Base-by-base conservation (phyloP, 495 filamentous ascomycete species). In the Trichocladium uniseriatum region DNA sequence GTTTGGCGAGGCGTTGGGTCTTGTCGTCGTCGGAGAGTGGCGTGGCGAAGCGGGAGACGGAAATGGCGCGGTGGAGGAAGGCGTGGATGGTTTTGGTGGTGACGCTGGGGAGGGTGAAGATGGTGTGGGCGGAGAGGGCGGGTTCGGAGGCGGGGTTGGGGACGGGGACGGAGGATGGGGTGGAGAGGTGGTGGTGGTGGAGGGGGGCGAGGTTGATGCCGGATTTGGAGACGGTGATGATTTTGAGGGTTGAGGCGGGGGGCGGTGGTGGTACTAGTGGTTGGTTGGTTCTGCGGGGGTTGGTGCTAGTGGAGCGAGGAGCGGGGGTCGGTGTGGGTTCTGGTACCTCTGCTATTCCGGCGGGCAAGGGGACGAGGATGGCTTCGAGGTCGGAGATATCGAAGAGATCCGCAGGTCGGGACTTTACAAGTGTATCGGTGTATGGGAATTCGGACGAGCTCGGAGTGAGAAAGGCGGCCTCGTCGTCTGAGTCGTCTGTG, bases 51-150 rank as follows among this genome's bases (percentile, higher is more conserved):
- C 49, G 40, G 10, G 35, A 51, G 15, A 51, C 49, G 13, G 9
- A 15, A 1, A 51, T 21, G 21, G 49, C 49, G 40, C 49, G 49
- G n/a, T 9, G 34, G 49, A 51, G 45, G 49, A 51, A 51, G 22
- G 45, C 49, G 34, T 38, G 34, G 7, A 51, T 35, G 24, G 37
- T 15, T 5, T 29, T 0, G 22, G 39, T 16, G 4, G 49, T 51
- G 15, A 51, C 42, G 0, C 39, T 31, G 21, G 40, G 49, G 11
- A 45, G 49, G 1, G 24, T 34, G 41, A 51, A 51, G 32, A 51
- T 19, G 32, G 41, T 13, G 5, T 51, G 35, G 6, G 45, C 45
- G 1, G 45, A 48, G 13, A 48, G 27, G 6, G 45, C 11, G 0
- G 28, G 13, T 7, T 32, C 19, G 2, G 37, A 19, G 36, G 45